Base-by-base conservation (phyloP, 371 early-diverging fungal species). In the Syncephalastrum monosporum region DNA sequence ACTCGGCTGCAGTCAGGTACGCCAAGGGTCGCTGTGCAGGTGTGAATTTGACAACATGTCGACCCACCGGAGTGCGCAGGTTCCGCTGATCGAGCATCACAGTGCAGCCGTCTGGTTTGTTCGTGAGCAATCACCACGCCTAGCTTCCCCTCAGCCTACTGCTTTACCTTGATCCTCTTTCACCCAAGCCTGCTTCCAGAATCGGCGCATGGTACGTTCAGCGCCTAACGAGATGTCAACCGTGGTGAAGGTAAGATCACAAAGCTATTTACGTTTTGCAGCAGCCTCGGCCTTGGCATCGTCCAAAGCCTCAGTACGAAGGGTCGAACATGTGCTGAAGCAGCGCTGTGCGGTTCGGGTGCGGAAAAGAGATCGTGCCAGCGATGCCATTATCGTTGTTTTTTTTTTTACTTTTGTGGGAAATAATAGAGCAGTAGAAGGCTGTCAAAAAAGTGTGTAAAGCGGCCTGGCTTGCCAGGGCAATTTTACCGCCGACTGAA, bases 1-100 rank as follows among this genome's bases (percentile, higher is more conserved):
- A 97, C 70, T 97, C 98, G 17, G 85, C 93, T 8, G 94, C 94
- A 42, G 93, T 82, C 60, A 95, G 75, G 47, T 84, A 65, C 14
- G 95, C 98, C 38, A 94, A 67, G n/a, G 74, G 56, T 29, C 70
- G 74, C 59, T 88, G 83, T 4, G 74, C 55, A 15, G 47, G 47
- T 12, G 88, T 82, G 19, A 97, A 74, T 6, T 68, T 64, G 50
- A 96, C 67, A 47, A 74, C 77, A 47, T 83, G 72, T 47, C 93
- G 92, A 16, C 60, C 60, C 27, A 81, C 83, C 3, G 97, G 95
- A 7, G 94, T 91, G 73, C 92, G 92, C 45, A 97, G 72, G 16
- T 80, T 70, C 16, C 95, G 84, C 19, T 82, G 77, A 69, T 97
- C 97, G 24, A 97, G 81, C 50, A 77, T 71, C 50, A 94, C 82